phyloP scores from a whole-genome alignment of 2,329 filamentous ascomycete genomes.

The Diaporthe vaccinii region DNA sequence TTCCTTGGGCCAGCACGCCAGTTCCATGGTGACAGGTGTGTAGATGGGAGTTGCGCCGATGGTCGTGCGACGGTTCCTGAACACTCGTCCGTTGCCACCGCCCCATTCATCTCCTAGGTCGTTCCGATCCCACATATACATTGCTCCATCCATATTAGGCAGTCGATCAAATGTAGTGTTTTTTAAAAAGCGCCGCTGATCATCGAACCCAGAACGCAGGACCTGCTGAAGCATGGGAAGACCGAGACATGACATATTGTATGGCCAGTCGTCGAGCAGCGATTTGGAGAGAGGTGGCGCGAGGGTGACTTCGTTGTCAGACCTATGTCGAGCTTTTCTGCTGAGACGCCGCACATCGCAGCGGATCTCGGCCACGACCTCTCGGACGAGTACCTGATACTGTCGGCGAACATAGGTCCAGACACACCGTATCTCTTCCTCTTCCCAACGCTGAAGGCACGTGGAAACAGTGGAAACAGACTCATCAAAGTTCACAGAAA shows the following conservation, averaged over 20 bases:
- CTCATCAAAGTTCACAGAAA: too few species aligned
- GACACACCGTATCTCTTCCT: background rate
- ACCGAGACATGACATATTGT: background rate
- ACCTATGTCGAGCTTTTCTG: background rate
- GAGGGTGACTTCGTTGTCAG: background rate
- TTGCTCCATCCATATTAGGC: background rate
- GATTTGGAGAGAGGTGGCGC: background rate
- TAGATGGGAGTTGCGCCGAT: background rate
- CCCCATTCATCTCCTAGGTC: background rate
- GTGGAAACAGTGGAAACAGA: too few species aligned
- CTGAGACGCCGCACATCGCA: background rate
- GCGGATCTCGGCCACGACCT: background rate
- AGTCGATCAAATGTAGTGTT: background rate
- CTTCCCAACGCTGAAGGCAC: background rate
- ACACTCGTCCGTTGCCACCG: too few species aligned
- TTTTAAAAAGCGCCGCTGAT: background rate
- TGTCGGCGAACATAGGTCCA: background rate
- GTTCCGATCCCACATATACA: background rate
- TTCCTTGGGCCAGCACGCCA: background rate
- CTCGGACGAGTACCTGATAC: background rate
- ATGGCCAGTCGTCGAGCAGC: accelerated
- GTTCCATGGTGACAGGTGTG: background rate
- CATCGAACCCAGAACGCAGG: background rate
- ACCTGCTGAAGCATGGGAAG: background rate
- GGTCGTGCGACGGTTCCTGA: background rate